Percentiles rank a stretch among this genome's conserved stretches.
Evolutionary conservation across 805 yeast genomes (phyloP).

Genomic region (Candida sithepensis): DNA sequence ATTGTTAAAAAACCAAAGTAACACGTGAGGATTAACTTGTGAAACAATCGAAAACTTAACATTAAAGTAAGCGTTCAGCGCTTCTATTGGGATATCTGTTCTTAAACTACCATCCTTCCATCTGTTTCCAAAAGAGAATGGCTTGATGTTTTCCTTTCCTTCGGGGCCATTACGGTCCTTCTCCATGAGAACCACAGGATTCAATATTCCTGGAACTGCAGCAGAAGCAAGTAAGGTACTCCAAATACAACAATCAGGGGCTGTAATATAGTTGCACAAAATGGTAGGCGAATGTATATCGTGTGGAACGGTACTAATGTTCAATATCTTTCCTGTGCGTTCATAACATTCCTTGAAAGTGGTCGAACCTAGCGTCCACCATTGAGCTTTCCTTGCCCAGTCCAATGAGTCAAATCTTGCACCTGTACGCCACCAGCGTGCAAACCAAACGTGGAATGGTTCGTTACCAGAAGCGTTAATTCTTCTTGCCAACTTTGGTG

Average conservation of each 20-base stretch:
- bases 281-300: conserved; percentile 81
- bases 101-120: conserved; percentile 80
- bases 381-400: conserved; percentile 67
- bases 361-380: conserved; percentile 70
- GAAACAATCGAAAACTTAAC: conserved; percentile 74
- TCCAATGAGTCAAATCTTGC: conserved; percentile 72
- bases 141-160: conserved; percentile 37
- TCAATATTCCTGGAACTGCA: conserved; percentile 79
- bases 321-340: conserved; percentile 65
- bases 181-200: conserved; percentile 79
- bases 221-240: conserved; percentile 70
- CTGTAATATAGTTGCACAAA: conserved; percentile 68
- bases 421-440: conserved; percentile 69
- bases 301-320: conserved; percentile 76
- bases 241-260: conserved; percentile 84
- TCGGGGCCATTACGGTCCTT: conserved; percentile 25
- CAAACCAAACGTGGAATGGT: conserved; percentile 54
- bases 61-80: conserved; percentile 70
- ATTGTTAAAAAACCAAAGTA: conserved; percentile 72
- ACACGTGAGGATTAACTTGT: conserved; percentile 80
- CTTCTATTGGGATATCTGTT: conserved; percentile 75
- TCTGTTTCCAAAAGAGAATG: conserved; percentile 69
- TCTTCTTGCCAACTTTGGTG: conserved; percentile 57
- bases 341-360: conserved; percentile 70
- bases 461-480: conserved; percentile 67